phyloP scores from a whole-genome alignment of 441 rosid species.

The Aleurites moluccanus region DNA sequence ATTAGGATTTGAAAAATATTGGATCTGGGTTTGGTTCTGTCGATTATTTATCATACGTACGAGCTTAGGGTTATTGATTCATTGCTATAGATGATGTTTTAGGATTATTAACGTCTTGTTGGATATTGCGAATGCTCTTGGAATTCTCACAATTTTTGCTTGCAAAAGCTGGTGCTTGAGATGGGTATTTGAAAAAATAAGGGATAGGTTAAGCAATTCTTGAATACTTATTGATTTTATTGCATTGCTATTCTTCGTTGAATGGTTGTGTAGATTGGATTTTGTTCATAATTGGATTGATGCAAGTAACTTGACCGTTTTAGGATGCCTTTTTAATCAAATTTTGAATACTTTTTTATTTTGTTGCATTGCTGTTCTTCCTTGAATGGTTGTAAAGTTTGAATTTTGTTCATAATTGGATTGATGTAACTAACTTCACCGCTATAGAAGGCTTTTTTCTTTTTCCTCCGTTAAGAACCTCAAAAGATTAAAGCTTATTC shows the following conservation, averaged over 20 bases:
- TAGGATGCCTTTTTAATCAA: too few species aligned
- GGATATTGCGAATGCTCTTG: slow-evolving; percentile 3
- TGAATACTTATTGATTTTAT: too few species aligned
- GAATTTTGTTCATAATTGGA: not conserved
- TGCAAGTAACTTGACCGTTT: too few species aligned
- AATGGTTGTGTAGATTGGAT: too few species aligned
- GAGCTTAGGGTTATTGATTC: not conserved
- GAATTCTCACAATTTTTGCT: not conserved
- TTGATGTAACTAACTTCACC: not conserved
- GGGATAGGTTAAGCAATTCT: not conserved
- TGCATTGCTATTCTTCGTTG: too few species aligned
- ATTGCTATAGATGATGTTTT: not conserved
- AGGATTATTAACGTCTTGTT: not conserved
- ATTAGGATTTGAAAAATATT: not conserved
- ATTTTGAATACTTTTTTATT: too few species aligned
- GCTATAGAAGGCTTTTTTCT: not conserved
- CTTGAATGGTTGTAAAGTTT: not conserved
- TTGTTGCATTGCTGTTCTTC: not conserved
- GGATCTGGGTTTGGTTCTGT: slow-evolving; percentile 27
- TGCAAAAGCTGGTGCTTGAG: not conserved
- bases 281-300: too few species aligned
- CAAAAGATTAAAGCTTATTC: not conserved
- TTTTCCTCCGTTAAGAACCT: not conserved
- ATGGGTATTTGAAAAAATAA: not conserved
- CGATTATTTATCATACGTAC: not conserved